These are phyloP conservation scores for Diplodia sapinea DNA, from an alignment of 2,329 filamentous ascomycete genomes.

Conservation along the genomic window DNA sequence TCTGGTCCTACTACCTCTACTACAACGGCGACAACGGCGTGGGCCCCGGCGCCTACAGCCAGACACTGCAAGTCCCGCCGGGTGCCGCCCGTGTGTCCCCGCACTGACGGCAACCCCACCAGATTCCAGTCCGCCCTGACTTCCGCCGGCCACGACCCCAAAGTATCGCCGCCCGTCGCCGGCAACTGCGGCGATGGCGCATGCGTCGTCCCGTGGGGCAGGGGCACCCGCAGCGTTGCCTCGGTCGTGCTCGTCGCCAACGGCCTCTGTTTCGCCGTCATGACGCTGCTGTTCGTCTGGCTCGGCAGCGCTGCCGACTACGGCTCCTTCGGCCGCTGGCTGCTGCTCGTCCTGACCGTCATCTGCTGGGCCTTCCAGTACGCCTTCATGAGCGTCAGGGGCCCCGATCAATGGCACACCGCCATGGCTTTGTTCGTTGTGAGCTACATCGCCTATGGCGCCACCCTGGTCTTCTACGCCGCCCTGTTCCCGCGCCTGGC, in stretches of 20 bases:
- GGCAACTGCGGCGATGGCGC: conserved; percentile 42
- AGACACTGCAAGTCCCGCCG: conserved; percentile 15
- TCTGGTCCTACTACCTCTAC: conserved; percentile 66
- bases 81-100: fast-evolving
- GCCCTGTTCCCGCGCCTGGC: conserved; percentile 65
- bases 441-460: conserved; percentile 71
- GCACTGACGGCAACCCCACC: background rate
- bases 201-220: conserved; percentile 33
- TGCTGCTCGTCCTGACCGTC: conserved; percentile 66
- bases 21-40: conserved; percentile 71
- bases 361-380: conserved; percentile 69
- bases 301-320: conserved; percentile 62
- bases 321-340: conserved; percentile 64
- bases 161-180: conserved; percentile 62
- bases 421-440: conserved; percentile 69
- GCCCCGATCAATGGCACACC: conserved; percentile 63
- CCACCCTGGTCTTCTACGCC: conserved; percentile 39
- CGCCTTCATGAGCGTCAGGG: conserved; percentile 70
- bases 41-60: conserved; percentile 26
- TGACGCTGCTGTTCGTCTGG: conserved; percentile 62
- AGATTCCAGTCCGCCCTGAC: conserved; percentile 30
- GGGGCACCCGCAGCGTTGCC: conserved; percentile 60
- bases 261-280: conserved; percentile 71
- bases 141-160: conserved; percentile 62
- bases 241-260: conserved; percentile 70